These are phyloP conservation scores for Calocera viscosa DNA, from an alignment of 768 basidiomycete species.

Conservation along the genomic window DNA sequence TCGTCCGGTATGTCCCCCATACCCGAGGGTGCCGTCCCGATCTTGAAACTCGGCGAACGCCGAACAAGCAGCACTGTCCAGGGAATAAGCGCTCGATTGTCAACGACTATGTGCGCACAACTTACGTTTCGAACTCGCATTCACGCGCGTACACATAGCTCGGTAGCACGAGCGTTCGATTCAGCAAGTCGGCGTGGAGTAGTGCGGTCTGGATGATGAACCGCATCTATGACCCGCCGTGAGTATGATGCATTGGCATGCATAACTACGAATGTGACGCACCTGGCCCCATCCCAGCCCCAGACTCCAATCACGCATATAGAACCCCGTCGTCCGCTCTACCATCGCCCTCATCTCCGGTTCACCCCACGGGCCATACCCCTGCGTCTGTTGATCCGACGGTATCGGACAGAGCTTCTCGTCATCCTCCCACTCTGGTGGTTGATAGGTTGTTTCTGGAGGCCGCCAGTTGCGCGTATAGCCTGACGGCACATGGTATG, in stretches of 20 bases:
- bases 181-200: constrained; percentile 13
- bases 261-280: background rate
- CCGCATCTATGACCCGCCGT: constrained; percentile 11
- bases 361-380: background rate
- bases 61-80: constrained; percentile 14
- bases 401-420: constrained; percentile 1
- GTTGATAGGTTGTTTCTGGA: background rate
- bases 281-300: constrained; percentile 15
- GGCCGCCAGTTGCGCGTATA: background rate
- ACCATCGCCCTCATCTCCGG: constrained; percentile 3
- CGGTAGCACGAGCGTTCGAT: constrained; percentile 15
- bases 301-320: constrained; percentile 12
- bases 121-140: constrained; percentile 13
- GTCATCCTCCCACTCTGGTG: background rate
- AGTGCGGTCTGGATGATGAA: constrained; percentile 15
- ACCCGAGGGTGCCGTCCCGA: constrained; percentile 13
- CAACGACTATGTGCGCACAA: background rate
- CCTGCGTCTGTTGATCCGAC: background rate
- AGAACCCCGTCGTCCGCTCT: constrained; percentile 13
- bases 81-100: background rate
- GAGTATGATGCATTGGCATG: background rate
- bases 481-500: background rate
- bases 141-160: constrained; percentile 14
- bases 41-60: constrained; percentile 14
- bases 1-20: background rate